Conservation (phyloP, 1,284 basidiomycete genomes). For the Erythrobasidium hasegawianum region DNA sequence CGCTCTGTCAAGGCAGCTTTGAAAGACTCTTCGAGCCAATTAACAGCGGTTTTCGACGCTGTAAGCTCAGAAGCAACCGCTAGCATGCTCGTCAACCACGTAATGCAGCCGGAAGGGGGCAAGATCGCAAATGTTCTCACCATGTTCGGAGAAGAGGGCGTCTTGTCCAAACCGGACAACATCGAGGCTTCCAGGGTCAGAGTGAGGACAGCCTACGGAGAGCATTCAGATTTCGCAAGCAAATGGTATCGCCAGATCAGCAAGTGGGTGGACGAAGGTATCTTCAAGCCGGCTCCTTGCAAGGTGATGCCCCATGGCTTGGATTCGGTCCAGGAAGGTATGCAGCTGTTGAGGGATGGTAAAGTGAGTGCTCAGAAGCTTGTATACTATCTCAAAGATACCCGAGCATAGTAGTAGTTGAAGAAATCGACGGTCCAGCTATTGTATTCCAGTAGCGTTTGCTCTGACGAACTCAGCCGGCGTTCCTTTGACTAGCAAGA, state of each 20-base stretch:
- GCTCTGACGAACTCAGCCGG: too few relatives aligned
- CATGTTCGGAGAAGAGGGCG: slow-evolving; percentile 19
- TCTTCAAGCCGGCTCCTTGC: slow-evolving; percentile 42
- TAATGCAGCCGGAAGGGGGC: slow-evolving; percentile 39
- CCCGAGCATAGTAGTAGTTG: too few relatives aligned
- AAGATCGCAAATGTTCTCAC: slow-evolving; percentile 24
- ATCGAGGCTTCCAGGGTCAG: slow-evolving; percentile 12
- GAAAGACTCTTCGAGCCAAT: slow-evolving; percentile 15
- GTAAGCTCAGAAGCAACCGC: slow-evolving; percentile 40
- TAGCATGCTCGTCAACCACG: slow-evolving; percentile 37
- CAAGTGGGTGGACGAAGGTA: slow-evolving; percentile 43
- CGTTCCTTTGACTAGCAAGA: too few relatives aligned
- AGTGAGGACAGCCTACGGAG: slow-evolving; percentile 7
- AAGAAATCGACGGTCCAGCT: too few relatives aligned
- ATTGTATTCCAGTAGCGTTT: too few relatives aligned
- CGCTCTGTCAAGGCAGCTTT: slow-evolving; percentile 34
- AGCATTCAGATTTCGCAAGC: slow-evolving; percentile 36
- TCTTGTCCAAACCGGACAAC: slow-evolving; percentile 10
- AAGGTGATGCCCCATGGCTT: slow-evolving; percentile 46
- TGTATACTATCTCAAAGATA: too few relatives aligned
- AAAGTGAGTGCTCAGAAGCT: slow-evolving; percentile 48
- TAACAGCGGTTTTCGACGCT: slow-evolving; percentile 45
- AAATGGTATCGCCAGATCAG: slow-evolving; percentile 43
- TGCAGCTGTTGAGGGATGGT: slow-evolving; percentile 42
- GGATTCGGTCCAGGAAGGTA: slow-evolving; percentile 46